A percentile compares a stretch with the other conserved stretches of the same genome.
Evolutionary conservation across 805 yeast genomes (phyloP).

Genomic region (Clavispora santaluciae): DNA sequence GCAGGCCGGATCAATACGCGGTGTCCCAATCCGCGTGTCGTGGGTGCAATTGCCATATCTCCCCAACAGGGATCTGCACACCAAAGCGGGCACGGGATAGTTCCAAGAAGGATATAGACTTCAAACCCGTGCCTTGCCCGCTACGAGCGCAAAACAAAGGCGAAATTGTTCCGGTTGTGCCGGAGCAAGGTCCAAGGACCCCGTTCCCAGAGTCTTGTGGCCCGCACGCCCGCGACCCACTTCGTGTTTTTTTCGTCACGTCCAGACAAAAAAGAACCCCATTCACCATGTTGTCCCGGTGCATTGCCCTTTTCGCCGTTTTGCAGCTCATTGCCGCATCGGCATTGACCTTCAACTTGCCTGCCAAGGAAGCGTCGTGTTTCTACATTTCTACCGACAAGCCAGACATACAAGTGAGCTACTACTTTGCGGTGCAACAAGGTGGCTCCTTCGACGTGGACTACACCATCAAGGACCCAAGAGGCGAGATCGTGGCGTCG

Average conservation of each 20-base stretch:
- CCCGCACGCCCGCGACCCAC: conserved; percentile 1
- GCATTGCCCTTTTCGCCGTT: conserved; percentile 19
- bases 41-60: too few species aligned
- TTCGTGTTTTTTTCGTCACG: conserved; percentile 7
- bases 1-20: too few species aligned
- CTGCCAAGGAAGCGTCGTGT: conserved; percentile 73
- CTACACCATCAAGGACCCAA: conserved; percentile 58
- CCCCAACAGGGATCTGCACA: too few species aligned
- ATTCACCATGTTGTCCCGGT: conserved; percentile 9
- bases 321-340: conserved; percentile 37
- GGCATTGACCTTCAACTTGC: conserved; percentile 68
- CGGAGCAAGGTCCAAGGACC: too few species aligned
- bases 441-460: conserved; percentile 81
- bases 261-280: conserved; percentile 1
- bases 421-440: conserved; percentile 77
- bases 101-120: too few species aligned
- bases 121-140: too few species aligned
- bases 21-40: too few species aligned
- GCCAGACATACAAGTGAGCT: conserved; percentile 58
- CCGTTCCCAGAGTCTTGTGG: too few species aligned
- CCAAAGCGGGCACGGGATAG: too few species aligned
- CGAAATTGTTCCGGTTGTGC: too few species aligned
- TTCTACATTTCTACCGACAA: conserved; percentile 64
- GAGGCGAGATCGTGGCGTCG: conserved; percentile 45
- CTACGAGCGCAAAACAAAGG: too few species aligned